Base-by-base conservation (phyloP, 1,284 basidiomycete genomes). In the Trichosporon sp. region DNA sequence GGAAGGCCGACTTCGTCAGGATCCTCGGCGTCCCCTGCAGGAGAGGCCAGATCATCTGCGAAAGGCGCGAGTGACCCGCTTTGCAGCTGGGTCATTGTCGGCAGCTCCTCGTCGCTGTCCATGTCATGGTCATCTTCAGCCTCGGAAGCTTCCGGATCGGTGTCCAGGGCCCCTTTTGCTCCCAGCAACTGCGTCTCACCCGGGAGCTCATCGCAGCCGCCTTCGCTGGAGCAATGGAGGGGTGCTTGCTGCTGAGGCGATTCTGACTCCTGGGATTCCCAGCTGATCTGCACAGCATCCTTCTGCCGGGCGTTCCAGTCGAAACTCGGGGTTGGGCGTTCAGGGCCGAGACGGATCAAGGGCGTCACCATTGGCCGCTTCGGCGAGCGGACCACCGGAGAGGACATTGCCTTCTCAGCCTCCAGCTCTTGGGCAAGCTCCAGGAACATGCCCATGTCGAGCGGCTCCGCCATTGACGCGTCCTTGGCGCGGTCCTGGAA, bases 281-380 rank as follows among this genome's bases (percentile, higher is more conserved):
- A 63, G 7, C 19, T 63, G 32, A 63, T 63, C 16, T 63, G 59
- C 12, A 63, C 59, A 19, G 59, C 59, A 8, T 63, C 59, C 31
- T 63, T 63, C 32, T 63, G 59, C 7, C 59, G 59, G 14, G 59
- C 59, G 5, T 26, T 32, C 59, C 59, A 63, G 59, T 63, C 59
- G 19, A 63, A 63, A 4, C 32, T 63, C 16, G 59, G 59, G 1
- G 31, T n/a, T 3, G 16, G 31, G 2, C 59, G 59, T 11, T 63
- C 59, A 4, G 32, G 31, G 16, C 59, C 59, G 16, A 63, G 31
- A 4, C 32, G 59, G 4, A 63, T n/a, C 59, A 63, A n/a, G 4
- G 59, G 59, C 16, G 59, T 63, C 59, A 63, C 37, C 31, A 16
- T 35, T 2, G 31, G 59, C 19, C 59, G 32, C 35, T 32, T 37